Base-by-base conservation (phyloP, 108 stramenopile genomes). In the Nitzschia sp. region DNA sequence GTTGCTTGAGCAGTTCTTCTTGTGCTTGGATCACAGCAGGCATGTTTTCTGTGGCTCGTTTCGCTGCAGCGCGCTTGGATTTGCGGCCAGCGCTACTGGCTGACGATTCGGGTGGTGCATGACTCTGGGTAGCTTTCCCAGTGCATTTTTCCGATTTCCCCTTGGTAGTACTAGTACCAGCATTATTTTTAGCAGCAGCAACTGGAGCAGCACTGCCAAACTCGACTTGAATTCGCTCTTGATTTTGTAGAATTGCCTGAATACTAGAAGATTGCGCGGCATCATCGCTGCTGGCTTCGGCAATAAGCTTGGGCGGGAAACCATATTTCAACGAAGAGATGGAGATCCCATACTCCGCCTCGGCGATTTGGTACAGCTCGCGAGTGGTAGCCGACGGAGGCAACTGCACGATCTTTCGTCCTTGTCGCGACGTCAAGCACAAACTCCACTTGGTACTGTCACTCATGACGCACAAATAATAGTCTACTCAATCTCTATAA, bases 11-110 rank as follows among this genome's bases (percentile, higher is more conserved):
- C 11, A 79, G 59, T 53, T 71, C 73, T 72, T 86, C 80, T 80
- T 89, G 88, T 25, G 82, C 83, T 30, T 75, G 50, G 46, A 90
- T 90, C 17, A 87, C 63, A 44, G 83, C 77, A 36, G 66, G 66
- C 66, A 90, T 84, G 26, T 66, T 50, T 45, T 82, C 85, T 11
- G 80, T 63, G 17, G 87, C 87, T 15, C 79, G 81, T 21, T 75
- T 73, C 1, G 87, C 78, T 3, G 87, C 75, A 28, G 84, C 81
- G 66, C 85, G 75, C 58, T 81, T 81, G 29, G 75, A 76, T 64
- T 19, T 21, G n/a, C n/a, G n/a, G n/a, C n/a, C n/a, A 36, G 38
- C 46, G 32, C 27, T 58, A 32, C 31, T 61, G 32, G 38, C 31
- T 16, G 62, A 29, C 0, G 38, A 16, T 11, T 44, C 23, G 1